A percentile compares a stretch with the other conserved stretches of the same genome.
Conservation (phyloP, 306 rosid species). For the Citrullus amarus region DNA sequence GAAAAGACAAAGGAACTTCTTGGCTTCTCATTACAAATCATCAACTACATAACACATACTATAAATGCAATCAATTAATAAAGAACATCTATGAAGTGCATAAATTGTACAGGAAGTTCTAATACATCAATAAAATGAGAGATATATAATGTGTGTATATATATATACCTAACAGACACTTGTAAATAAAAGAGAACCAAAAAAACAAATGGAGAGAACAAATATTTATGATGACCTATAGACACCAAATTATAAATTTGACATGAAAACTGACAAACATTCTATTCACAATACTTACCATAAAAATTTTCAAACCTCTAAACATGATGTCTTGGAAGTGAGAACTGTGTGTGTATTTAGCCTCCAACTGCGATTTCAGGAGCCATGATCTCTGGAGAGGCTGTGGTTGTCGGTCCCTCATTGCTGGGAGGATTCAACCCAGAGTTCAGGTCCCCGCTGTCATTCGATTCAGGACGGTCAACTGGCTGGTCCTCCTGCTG, state of each 20-base stretch:
- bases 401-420: constrained; percentile 15
- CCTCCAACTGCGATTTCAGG: constrained; percentile 57
- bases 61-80: background rate
- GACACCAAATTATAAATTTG: background rate
- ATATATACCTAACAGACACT: background rate
- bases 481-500: constrained; percentile 20
- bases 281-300: constrained; percentile 15
- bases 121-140: background rate
- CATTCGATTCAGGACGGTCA: constrained; percentile 17
- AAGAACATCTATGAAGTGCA: background rate
- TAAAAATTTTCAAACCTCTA: background rate
- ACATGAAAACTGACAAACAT: background rate
- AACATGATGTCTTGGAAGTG: background rate
- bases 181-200: background rate
- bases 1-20: background rate
- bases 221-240: background rate
- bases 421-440: constrained; percentile 18
- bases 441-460: constrained; percentile 17
- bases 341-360: constrained; percentile 7
- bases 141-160: background rate
- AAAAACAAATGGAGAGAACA: background rate
- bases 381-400: constrained; percentile 40
- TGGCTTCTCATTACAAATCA: background rate
- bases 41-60: background rate
- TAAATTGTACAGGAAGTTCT: constrained; percentile 2